These are phyloP conservation scores for Podosphaera fusca DNA, from an alignment of 2,329 filamentous ascomycete species.

Conservation along the genomic window DNA sequence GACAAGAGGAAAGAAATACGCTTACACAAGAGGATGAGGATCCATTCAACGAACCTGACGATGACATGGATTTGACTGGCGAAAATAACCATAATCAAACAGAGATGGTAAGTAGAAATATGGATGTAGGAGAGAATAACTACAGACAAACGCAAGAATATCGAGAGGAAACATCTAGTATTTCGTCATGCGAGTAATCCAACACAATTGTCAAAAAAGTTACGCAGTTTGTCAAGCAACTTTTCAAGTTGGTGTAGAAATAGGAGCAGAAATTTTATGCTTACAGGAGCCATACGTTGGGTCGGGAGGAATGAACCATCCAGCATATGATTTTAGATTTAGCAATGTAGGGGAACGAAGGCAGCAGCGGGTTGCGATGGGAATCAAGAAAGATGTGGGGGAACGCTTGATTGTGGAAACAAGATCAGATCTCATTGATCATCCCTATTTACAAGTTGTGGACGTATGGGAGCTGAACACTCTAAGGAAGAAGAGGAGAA, in stretches of 20 bases:
- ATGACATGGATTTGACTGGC: neutral
- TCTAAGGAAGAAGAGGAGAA: neutral
- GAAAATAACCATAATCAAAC: no score
- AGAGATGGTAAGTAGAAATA: no score
- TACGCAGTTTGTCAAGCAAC: neutral
- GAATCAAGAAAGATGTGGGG: neutral
- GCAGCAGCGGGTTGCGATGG: neutral
- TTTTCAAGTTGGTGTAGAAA: neutral
- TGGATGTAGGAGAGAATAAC: no score
- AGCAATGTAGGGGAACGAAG: neutral
- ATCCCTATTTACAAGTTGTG: neutral
- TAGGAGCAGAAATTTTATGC: neutral
- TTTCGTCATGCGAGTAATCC: no score
- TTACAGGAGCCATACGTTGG: neutral
- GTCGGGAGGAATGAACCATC: neutral
- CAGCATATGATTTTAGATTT: neutral
- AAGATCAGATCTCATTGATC: neutral
- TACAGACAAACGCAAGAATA: no score
- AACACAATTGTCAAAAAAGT: neutral
- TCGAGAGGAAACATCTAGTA: no score
- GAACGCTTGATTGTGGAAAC: neutral
- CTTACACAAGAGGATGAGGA: neutral
- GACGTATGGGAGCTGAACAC: neutral
- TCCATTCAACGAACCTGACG: neutral
- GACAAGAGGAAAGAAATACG: neutral